Conservation (phyloP, 2,329 filamentous ascomycete species). For the Cordyceps sp. region DNA sequence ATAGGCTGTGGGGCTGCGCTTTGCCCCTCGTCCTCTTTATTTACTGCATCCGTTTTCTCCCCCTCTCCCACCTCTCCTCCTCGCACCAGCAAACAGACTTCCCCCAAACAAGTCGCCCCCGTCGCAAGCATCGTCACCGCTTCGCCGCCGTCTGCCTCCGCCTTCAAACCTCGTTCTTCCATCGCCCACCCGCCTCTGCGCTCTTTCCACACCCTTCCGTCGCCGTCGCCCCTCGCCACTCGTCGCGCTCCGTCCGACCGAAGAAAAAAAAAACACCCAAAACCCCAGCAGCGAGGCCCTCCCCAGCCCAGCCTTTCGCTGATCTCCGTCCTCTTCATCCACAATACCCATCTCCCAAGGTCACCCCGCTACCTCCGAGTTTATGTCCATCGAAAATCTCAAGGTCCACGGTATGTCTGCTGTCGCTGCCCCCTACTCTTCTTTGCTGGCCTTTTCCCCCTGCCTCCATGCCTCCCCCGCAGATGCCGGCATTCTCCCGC, state of each 20-base stretch:
- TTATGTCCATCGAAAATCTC: conserved; percentile 99
- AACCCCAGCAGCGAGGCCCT: too few species aligned
- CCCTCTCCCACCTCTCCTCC: conserved; percentile 1
- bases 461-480: not conserved
- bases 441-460: not conserved
- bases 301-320: conserved; percentile 28
- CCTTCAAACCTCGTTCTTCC: too few species aligned
- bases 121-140: too few species aligned
- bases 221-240: not conserved
- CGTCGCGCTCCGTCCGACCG: not conserved
- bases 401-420: conserved; percentile 68
- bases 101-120: too few species aligned
- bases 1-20: not conserved
- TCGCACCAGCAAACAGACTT: not conserved
- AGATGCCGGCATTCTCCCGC: too few species aligned
- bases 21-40: conserved; percentile 2
- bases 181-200: not conserved
- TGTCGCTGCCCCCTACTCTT: not conserved
- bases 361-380: conserved; percentile 54
- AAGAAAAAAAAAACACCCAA: too few species aligned
- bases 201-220: not conserved
- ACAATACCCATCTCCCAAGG: conserved; percentile 36
- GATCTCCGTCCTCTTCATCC: conserved; percentile 15
- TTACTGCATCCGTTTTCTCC: conserved; percentile 3
- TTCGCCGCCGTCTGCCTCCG: not conserved